Evolutionary conservation across 163 green algal genomes (phyloP).

Genomic region (Chlamydomonas reinhardtii): DNA sequence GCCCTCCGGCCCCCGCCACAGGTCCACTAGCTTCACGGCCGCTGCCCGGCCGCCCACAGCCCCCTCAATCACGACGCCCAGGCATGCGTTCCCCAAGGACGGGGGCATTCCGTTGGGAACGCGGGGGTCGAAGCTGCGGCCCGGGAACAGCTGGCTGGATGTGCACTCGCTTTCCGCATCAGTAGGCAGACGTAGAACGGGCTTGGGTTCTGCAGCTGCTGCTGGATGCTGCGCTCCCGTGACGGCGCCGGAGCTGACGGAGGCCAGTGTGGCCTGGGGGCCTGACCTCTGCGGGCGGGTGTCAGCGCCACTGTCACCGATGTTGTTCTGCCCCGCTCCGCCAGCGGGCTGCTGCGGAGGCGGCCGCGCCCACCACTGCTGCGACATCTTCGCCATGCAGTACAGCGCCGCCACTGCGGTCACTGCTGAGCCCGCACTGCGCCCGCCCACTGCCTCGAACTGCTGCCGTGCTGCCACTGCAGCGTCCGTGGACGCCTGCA

Average conservation of each 20-base stretch:
- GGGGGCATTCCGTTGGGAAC: not conserved
- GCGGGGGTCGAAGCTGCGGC: not conserved
- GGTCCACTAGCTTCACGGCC: not conserved
- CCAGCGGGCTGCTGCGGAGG: not conserved
- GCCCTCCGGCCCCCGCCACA: not conserved
- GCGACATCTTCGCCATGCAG: not conserved
- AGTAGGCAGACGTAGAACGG: not conserved
- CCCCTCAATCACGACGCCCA: not conserved
- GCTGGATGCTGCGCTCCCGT: not conserved
- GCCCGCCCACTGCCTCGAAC: not conserved
- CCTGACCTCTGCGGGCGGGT: not conserved
- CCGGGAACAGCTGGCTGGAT: not conserved
- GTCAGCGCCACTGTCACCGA: not conserved
- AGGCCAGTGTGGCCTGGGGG: not conserved
- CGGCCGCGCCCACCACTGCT: not conserved
- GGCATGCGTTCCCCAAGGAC: not conserved
- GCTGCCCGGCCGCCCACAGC: not conserved
- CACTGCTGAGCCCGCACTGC: not conserved
- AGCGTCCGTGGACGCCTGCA: not conserved
- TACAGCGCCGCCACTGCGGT: slow-evolving; percentile 7
- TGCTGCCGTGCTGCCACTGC: not conserved
- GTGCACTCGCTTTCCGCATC: not conserved
- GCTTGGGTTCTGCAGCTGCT: not conserved
- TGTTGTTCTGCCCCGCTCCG: not conserved
- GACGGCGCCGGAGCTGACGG: not conserved